Evolutionary conservation across 202 grass and related monocot genomes (phyloP), one percentile per base, ranked within the genome.

Genomic region (Cymbopogon flexuosus): DNA sequence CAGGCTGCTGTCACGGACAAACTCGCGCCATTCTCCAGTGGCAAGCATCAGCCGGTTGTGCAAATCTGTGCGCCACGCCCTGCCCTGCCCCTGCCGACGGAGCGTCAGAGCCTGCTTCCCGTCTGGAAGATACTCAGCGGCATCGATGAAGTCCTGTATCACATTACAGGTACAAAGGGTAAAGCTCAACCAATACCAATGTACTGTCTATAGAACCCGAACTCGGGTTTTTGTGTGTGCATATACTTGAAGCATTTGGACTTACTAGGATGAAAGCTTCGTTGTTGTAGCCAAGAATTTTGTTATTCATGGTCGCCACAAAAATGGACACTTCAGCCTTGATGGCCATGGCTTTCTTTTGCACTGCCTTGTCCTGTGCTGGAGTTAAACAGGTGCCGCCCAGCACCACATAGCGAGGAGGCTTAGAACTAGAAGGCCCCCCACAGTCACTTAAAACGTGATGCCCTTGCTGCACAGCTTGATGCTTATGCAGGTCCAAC

Each of bases 301-400:
- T 29, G 36, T 49, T 87, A 14, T 14, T 78, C 73, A 83, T 73
- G 46, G 66, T 59, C 21, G 59, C 29, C 8, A 87, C 74, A 10
- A 39, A 83, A 60, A 83, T 47, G 2, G 79, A 59, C 42, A 73
- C 4, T 59, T 78, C 5, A 29, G 58, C 72, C 59, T 73, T 58
- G 29, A 87, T 78, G 35, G 57, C 45, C 45, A 2, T 23, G 27
- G 66, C 79, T 47, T 1, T 78, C 2, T 43, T 37, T 39, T 73
- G 4, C 6, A 87, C 46, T 3, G 27, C 65, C 13, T 36, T 79
- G 47, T 46, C 24, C 39, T 87, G 58, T 2, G 37, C 64, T 52
- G 0, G 46, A 83, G 85, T 65, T 19, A 87, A 60, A 30, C 2
- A 0, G 6, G 9, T 37, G 60, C 10, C 65, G 10, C 0, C 14